These are phyloP conservation scores for Purpureocillium takamizusanense DNA, from an alignment of 2,329 filamentous ascomycete species.

Conservation along the genomic window DNA sequence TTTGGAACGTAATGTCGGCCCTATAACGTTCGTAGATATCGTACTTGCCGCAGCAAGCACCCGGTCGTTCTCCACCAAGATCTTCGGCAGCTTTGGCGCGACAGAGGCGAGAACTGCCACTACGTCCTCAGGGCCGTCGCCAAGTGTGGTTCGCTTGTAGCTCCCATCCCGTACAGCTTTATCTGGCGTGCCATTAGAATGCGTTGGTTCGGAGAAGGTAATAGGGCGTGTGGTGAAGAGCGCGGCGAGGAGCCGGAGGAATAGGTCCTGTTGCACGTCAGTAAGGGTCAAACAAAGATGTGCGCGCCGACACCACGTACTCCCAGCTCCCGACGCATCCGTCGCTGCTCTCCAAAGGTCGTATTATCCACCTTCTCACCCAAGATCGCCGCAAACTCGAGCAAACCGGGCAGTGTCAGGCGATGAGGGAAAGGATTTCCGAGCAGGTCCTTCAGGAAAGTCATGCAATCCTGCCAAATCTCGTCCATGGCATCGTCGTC, in stretches of 20 bases:
- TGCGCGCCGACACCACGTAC: conserved; percentile 40
- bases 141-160: conserved; percentile 24
- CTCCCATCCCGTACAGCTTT: conserved; percentile 26
- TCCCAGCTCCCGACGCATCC: conserved; percentile 82
- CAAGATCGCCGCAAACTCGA: conserved; percentile 83
- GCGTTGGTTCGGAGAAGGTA: conserved; percentile 52
- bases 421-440: conserved; percentile 92
- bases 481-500: conserved; percentile 98
- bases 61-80: conserved; percentile 79
- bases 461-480: conserved; percentile 91
- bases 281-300: conserved; percentile 2
- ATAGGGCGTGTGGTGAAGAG: conserved; percentile 85
- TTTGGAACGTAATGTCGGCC: conserved; percentile 74
- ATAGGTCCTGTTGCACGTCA: conserved; percentile 60
- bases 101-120: conserved; percentile 71
- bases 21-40: conserved; percentile 77
- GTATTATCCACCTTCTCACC: conserved; percentile 97
- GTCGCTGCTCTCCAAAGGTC: conserved; percentile 88
- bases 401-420: conserved; percentile 74
- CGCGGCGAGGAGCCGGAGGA: conserved; percentile 80
- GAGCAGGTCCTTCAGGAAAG: conserved; percentile 81
- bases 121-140: conserved; percentile 60
- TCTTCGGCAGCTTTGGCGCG: conserved; percentile 70
- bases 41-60: conserved; percentile 67
- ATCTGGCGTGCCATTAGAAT: conserved; percentile 24